These are phyloP conservation scores for Eutrema heterophyllum DNA, from an alignment of 345 rosid species.

Conservation along the genomic window DNA sequence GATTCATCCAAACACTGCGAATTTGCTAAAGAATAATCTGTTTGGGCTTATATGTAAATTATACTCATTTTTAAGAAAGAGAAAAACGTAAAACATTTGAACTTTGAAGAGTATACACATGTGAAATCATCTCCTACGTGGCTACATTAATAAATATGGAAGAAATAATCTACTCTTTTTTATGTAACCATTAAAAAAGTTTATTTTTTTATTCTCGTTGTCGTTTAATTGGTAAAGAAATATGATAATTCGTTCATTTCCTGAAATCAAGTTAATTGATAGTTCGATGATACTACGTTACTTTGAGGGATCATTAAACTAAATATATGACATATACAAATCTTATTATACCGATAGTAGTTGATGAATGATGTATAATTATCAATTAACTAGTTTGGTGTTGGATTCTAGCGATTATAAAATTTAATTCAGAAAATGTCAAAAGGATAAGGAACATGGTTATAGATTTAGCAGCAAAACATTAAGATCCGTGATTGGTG, in stretches of 20 bases:
- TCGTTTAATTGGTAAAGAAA: background rate
- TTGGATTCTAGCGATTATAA: conserved; percentile 18
- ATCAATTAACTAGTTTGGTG: background rate
- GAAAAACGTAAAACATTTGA: background rate
- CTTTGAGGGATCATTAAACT: background rate
- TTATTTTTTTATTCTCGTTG: background rate
- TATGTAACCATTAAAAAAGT: background rate
- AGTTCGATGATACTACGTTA: background rate
- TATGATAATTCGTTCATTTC: background rate
- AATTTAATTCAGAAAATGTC: conserved; percentile 3
- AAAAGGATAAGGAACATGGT: conserved; percentile 21
- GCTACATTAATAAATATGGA: background rate
- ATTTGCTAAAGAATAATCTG: background rate
- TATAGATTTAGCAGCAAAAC: conserved; percentile 22
- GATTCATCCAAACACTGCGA: background rate
- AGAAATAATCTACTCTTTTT: background rate
- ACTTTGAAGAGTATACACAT: background rate
- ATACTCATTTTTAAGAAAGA: background rate
- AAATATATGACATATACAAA: background rate
- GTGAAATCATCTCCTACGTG: background rate
- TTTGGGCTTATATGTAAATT: background rate
- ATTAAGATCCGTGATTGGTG: conserved; percentile 32
- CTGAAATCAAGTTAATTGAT: background rate
- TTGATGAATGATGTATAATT: background rate
- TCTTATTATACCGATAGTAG: background rate